Conservation (phyloP, 2,329 filamentous ascomycete genomes). For the Escovopsis sp. region DNA sequence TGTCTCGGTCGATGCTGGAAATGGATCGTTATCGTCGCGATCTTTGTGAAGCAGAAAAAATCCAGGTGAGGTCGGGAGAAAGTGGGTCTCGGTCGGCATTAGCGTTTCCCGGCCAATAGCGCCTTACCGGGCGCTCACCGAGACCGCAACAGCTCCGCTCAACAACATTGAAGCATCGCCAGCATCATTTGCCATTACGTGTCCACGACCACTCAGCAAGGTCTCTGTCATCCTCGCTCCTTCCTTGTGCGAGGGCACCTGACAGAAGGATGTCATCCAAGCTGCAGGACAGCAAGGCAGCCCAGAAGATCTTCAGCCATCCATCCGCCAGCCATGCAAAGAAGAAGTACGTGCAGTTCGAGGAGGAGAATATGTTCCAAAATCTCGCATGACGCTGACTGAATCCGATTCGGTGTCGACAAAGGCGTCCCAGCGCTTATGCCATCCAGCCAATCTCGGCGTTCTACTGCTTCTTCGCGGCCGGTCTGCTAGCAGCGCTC, state of each 20-base stretch:
- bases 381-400: slow-evolving; percentile 3
- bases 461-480: slow-evolving; percentile 65
- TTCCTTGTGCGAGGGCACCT: too few relatives aligned
- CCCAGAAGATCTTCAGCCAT: slow-evolving; percentile 25
- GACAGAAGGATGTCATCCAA: slow-evolving; percentile 25
- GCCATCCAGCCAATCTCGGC: slow-evolving; percentile 56
- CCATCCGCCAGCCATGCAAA: slow-evolving; percentile 33
- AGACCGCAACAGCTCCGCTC: slow-evolving; percentile 1
- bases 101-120: neutral
- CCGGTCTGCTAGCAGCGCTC: slow-evolving; percentile 60
- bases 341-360: slow-evolving; percentile 27
- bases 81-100: slow-evolving; percentile 6
- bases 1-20: too few relatives aligned
- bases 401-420: neutral
- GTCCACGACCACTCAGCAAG: slow-evolving; percentile 8
- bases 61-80: slow-evolving; percentile 14
- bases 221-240: too few relatives aligned
- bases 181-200: slow-evolving; percentile 11
- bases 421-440: slow-evolving; percentile 37
- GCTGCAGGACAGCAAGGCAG: slow-evolving; percentile 13
- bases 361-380: neutral
- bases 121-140: slow-evolving; percentile 7
- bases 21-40: too few relatives aligned
- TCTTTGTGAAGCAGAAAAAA: slow-evolving; percentile 11
- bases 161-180: slow-evolving; percentile 6